Percentiles rank a stretch among this genome's conserved stretches.
Conservation (phyloP, 257 asterid species). For the Primulina huaijiensis region DNA sequence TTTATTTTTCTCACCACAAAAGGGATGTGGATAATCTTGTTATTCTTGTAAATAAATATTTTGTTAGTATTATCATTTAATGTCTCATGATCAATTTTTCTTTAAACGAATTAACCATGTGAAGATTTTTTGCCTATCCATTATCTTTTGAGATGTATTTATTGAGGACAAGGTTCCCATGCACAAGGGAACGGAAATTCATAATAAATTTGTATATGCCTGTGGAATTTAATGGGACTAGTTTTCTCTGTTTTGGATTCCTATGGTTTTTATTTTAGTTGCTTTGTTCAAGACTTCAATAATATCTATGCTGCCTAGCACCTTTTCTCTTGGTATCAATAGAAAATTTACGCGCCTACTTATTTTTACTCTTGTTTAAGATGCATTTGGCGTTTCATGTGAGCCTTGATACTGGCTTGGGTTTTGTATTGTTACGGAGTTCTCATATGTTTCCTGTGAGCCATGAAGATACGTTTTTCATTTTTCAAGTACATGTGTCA, state of each 20-base stretch:
- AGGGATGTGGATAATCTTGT: neutral
- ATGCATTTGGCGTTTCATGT: neutral
- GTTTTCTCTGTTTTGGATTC: neutral
- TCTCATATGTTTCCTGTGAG: neutral
- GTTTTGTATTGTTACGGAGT: constrained; percentile 10
- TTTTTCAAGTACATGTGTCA: neutral
- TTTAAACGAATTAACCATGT: neutral
- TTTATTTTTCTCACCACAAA: neutral
- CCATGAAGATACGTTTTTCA: constrained; percentile 1
- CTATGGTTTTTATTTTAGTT: neutral
- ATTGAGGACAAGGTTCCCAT: neutral
- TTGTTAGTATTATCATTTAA: constrained; percentile 3
- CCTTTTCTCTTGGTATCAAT: neutral
- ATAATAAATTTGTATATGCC: neutral
- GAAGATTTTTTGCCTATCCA: constrained; percentile 3
- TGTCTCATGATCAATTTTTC: neutral
- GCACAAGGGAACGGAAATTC: neutral
- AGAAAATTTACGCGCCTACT: neutral
- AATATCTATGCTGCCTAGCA: neutral
- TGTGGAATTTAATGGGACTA: neutral
- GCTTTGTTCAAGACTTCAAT: neutral
- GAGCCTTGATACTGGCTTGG: constrained; percentile 1
- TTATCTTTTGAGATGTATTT: neutral
- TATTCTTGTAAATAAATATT: neutral
- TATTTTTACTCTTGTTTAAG: neutral